Base-by-base conservation (phyloP, 176 grass and related monocot species). In the Zoysia pacifica region DNA sequence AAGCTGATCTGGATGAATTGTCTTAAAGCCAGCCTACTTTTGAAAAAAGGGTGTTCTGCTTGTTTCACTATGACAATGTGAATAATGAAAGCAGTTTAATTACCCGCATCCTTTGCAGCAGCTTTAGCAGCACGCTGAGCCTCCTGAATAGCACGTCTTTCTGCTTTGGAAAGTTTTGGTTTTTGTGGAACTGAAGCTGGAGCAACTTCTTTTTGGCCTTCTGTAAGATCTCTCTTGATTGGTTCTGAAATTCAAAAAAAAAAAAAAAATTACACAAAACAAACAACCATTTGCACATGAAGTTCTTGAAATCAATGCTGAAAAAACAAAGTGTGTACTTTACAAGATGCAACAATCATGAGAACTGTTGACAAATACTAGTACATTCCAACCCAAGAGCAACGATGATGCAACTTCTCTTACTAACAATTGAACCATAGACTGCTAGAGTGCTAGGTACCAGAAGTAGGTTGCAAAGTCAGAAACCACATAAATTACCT, bases 91-190 rank as follows among this genome's bases (percentile, higher is more conserved):
- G 18, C 3, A 45, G 65, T 50, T 79, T 45, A 75, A 44, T 7
- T 75, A 95, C 96, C 93, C 73, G 78, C 50, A 49, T 67, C 87
- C 82, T 72, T 89, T 9, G 82, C 82, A 73, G 87, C 87, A 81
- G 77, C 72, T 85, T 89, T 89, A 5, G 82, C 87, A 81, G 87
- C 87, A 81, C 82, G 82, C 50, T 89, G 82, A 77, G 87, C 49
- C 66, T 85, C 87, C 66, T 89, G 82, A 66, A 85, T 72, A 59
- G 87, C 82, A 67, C 77, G 87, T 38, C 87, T 81, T 72, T 89
- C 87, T 72, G 72, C 77, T 85, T 81, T 85, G 48, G 90, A 89
- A 75, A 73, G 75, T 86, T 95, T 99, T 58, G 83, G 79, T 70
- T 99, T 99, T 42, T 81, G 85, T 52, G 80, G 13, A 55, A 74